phyloP scores from a whole-genome alignment of 2,329 filamentous ascomycete species.

The Aspergillus puulaauensis region DNA sequence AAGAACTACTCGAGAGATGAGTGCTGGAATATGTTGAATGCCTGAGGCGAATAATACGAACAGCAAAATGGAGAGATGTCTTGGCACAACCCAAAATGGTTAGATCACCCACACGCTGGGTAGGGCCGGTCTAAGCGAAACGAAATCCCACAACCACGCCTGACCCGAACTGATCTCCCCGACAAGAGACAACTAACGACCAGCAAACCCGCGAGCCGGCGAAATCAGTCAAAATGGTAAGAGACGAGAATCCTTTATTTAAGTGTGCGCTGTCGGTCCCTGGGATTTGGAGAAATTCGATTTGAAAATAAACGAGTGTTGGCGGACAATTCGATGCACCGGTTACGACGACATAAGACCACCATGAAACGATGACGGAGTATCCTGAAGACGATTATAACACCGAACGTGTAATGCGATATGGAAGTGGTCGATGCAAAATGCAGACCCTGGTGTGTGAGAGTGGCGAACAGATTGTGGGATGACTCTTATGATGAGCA shows the following conservation, averaged over 20 bases:
- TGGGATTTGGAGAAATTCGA: constrained; percentile 23
- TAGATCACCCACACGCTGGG: constrained; percentile 26
- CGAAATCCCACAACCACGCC: constrained; percentile 44
- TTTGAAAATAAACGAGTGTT: constrained; percentile 9
- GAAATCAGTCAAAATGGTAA: constrained; percentile 52
- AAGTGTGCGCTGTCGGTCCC: constrained; percentile 23
- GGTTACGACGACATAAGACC: neutral
- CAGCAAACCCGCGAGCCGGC: constrained; percentile 43
- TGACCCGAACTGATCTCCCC: constrained; percentile 35
- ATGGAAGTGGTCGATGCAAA: neutral
- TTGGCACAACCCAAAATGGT: constrained; percentile 29
- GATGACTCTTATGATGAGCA: neutral
- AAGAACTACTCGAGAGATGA: neutral
- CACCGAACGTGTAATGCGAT: neutral
- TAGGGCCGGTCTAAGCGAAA: constrained; percentile 45
- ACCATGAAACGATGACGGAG: neutral
- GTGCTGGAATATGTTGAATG: neutral
- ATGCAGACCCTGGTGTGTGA: neutral
- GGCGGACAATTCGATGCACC: neutral
- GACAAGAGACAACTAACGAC: constrained; percentile 44
- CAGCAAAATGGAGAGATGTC: neutral
- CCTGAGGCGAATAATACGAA: constrained; percentile 6
- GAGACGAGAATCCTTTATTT: constrained; percentile 21
- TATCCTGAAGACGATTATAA: neutral
- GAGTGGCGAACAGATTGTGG: neutral